Conservation (phyloP, 2,329 filamentous ascomycete genomes). For the Verticillium dahliae region DNA sequence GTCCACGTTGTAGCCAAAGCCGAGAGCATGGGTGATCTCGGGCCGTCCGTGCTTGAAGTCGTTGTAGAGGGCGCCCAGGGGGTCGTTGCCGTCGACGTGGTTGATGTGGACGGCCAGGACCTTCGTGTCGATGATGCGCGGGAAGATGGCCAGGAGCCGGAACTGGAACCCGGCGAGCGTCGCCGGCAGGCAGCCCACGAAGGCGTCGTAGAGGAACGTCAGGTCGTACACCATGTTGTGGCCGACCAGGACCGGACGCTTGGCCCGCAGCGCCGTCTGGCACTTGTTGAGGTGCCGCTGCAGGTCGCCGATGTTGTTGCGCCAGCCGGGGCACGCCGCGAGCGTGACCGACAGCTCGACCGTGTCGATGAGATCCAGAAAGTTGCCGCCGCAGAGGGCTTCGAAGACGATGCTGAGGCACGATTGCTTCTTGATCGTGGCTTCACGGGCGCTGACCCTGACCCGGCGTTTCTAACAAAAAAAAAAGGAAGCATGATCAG, state of each 20-base stretch:
- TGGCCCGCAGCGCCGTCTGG: conserved; percentile 20
- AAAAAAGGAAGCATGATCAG: neutral
- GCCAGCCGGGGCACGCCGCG: neutral
- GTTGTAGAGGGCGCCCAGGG: conserved; percentile 1
- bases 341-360: neutral
- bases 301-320: conserved; percentile 1
- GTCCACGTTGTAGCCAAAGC: conserved; percentile 4
- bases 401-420: conserved; percentile 14
- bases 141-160: conserved; percentile 39
- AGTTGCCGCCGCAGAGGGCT: conserved; percentile 21
- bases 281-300: conserved; percentile 9
- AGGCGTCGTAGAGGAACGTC: conserved; percentile 56
- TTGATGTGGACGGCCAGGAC: conserved; percentile 41
- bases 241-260: conserved; percentile 43
- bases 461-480: neutral
- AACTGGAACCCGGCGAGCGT: conserved; percentile 45
- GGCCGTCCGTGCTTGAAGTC: neutral
- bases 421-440: neutral
- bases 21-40: conserved; percentile 7
- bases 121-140: conserved; percentile 53
- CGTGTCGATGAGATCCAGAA: conserved; percentile 11
- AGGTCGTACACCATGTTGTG: conserved; percentile 62
- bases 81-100: conserved; percentile 8
- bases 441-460: neutral
- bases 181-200: conserved; percentile 50